Conservation (phyloP, 2,329 filamentous ascomycete genomes). For the Cyanodermella asteris region DNA sequence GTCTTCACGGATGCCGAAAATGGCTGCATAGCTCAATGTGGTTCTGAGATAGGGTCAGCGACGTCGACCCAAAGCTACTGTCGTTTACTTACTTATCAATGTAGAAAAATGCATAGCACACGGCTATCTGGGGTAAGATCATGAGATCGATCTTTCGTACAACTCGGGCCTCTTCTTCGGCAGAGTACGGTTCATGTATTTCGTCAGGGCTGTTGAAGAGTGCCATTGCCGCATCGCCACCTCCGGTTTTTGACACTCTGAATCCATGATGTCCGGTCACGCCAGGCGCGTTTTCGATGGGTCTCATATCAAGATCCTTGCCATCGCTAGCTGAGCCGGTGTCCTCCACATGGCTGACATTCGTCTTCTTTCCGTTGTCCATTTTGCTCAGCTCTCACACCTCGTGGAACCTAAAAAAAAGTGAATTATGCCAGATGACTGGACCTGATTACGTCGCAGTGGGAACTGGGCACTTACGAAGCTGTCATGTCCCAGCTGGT, state of each 20-base stretch:
- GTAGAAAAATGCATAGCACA: slow-evolving; percentile 32
- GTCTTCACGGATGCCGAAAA: slow-evolving; percentile 29
- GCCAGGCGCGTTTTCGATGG: too few relatives aligned
- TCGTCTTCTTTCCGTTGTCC: too few relatives aligned
- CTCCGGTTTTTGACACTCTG: slow-evolving; percentile 12
- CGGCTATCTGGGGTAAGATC: slow-evolving; percentile 33
- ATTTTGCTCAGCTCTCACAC: too few relatives aligned
- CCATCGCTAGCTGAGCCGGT: too few relatives aligned
- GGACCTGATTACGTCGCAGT: too few relatives aligned
- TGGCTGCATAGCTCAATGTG: slow-evolving; percentile 24
- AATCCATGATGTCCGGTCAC: too few relatives aligned
- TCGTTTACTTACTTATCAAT: slow-evolving; percentile 11
- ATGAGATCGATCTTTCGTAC: slow-evolving; percentile 36
- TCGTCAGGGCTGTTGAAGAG: slow-evolving; percentile 28
- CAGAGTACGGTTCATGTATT: slow-evolving; percentile 23
- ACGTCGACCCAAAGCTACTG: not conserved
- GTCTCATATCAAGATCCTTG: too few relatives aligned
- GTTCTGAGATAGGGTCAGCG: slow-evolving; percentile 6
- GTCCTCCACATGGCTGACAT: too few relatives aligned
- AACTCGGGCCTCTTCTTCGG: slow-evolving; percentile 23
- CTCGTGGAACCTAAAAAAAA: too few relatives aligned
- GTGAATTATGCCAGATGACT: too few relatives aligned
- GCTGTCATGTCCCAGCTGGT: too few relatives aligned
- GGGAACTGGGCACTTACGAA: too few relatives aligned
- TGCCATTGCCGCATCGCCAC: slow-evolving; percentile 28